Evolutionary conservation across 345 rosid species (phyloP).

Genomic region (Corchorus capsularis): DNA sequence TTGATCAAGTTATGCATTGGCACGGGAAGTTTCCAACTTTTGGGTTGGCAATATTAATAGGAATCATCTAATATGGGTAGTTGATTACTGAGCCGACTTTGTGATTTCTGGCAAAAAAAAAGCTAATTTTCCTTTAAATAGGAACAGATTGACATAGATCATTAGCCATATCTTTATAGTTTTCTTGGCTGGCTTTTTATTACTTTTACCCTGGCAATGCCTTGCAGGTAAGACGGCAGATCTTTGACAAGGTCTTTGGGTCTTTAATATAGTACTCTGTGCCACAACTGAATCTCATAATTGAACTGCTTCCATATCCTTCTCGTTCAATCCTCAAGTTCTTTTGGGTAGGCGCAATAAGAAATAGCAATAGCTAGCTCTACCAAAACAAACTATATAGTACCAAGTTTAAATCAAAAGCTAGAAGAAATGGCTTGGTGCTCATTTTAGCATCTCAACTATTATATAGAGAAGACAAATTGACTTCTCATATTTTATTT

Average conservation of each 20-base stretch:
- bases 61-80: slow-evolving; percentile 17
- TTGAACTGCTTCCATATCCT: too few species aligned
- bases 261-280: neutral
- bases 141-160: neutral
- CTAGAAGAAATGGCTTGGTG: neutral
- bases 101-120: neutral
- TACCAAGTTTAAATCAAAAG: neutral
- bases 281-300: neutral
- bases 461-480: too few species aligned
- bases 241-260: neutral
- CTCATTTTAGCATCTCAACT: too few species aligned
- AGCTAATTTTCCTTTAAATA: neutral
- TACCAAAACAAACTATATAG: too few species aligned
- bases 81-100: slow-evolving; percentile 22
- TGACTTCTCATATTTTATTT: too few species aligned
- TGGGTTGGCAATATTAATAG: slow-evolving; percentile 32
- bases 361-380: neutral
- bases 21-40: slow-evolving; percentile 22
- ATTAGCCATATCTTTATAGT: neutral
- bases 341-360: too few species aligned
- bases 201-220: neutral
- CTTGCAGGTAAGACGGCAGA: neutral
- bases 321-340: too few species aligned
- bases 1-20: neutral
- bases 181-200: neutral